These are phyloP conservation scores for Chrysosphaeria jannelii DNA, from an alignment of 2,329 filamentous ascomycete species.

Conservation along the genomic window DNA sequence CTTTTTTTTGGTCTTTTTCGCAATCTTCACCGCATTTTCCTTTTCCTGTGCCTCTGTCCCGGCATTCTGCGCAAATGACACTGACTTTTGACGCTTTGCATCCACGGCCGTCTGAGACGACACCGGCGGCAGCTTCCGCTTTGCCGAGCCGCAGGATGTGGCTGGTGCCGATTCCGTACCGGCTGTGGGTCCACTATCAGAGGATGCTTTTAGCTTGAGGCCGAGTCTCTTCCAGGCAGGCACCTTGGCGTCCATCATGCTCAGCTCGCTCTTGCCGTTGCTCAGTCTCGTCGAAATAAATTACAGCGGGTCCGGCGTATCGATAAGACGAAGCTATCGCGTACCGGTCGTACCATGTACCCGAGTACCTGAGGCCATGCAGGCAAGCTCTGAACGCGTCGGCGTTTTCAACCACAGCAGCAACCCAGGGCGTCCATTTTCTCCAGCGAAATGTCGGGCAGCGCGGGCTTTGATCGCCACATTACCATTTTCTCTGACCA, in stretches of 20 bases:
- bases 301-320: too few species aligned
- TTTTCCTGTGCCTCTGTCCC: constrained; percentile 8
- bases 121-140: constrained; percentile 4
- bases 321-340: too few species aligned
- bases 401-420: too few species aligned
- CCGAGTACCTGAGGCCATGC: too few species aligned
- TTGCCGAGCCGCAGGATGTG: too few species aligned
- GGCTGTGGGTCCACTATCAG: constrained; percentile 9
- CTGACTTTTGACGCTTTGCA: constrained; percentile 13
- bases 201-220: constrained; percentile 24
- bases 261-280: too few species aligned
- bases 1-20: constrained; percentile 6
- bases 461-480: constrained; percentile 86
- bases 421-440: too few species aligned
- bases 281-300: too few species aligned
- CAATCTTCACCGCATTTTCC: constrained; percentile 3
- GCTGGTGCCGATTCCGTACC: constrained; percentile 4
- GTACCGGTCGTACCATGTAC: too few species aligned
- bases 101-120: constrained; percentile 4
- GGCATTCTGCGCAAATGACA: constrained; percentile 17
- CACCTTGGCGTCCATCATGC: too few species aligned
- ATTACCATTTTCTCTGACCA: constrained; percentile 99
- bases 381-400: too few species aligned
- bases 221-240: constrained; percentile 32
- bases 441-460: constrained; percentile 26